Conservation (phyloP, 371 early-diverging fungal species). For the Thermomucor indicae-seudaticae region DNA sequence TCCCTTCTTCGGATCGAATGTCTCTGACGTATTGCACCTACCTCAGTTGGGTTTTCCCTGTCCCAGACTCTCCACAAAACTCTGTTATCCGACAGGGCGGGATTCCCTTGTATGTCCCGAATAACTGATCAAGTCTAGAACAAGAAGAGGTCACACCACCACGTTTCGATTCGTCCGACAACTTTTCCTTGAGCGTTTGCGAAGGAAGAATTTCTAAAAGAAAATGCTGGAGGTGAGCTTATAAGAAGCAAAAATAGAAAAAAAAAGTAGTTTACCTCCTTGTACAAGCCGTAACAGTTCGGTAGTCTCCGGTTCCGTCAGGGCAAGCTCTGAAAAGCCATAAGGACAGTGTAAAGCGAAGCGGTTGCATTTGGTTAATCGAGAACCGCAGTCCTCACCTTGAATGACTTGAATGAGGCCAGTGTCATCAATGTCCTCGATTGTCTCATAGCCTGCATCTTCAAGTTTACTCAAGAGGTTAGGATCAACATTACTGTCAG, state of each 20-base stretch:
- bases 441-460: slow-evolving; percentile 20
- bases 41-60: slow-evolving; percentile 71
- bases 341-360: not conserved
- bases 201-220: slow-evolving; percentile 6
- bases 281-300: too few species aligned
- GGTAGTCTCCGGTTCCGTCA: slow-evolving; percentile 1
- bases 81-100: slow-evolving; percentile 43
- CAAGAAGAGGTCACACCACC: slow-evolving; percentile 4
- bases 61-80: slow-evolving; percentile 60
- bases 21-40: slow-evolving; percentile 11
- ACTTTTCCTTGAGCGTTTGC: slow-evolving; percentile 2
- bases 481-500: not conserved
- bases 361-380: too few species aligned
- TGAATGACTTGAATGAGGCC: slow-evolving; percentile 13
- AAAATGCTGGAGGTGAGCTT: too few species aligned
- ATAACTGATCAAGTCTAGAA: not conserved
- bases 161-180: not conserved
- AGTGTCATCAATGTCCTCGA: slow-evolving; percentile 15
- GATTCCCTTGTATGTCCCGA: slow-evolving; percentile 4
- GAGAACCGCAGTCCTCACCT: too few species aligned
- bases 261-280: slow-evolving; percentile 14
- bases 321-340: slow-evolving; percentile 1
- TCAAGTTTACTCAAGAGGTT: slow-evolving; percentile 17
- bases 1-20: not conserved
- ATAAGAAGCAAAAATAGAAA: too few species aligned